Evolutionary conservation across 148 eudicot genomes (phyloP).

Genomic region (Nepenthes gracilis): DNA sequence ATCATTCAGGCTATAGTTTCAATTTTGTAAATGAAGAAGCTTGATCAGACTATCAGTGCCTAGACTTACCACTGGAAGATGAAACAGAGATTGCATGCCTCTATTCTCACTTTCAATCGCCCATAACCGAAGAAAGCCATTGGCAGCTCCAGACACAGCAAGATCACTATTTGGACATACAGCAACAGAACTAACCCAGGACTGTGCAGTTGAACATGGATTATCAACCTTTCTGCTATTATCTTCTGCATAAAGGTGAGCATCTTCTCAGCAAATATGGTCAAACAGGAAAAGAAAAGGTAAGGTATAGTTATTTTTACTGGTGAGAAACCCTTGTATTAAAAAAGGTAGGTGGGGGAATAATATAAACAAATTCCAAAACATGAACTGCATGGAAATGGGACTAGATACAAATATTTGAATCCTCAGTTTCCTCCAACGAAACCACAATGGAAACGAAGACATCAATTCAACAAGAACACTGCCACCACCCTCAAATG

Average conservation of each 20-base stretch:
- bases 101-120: slow-evolving; percentile 65
- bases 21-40: background rate
- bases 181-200: slow-evolving; percentile 82
- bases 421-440: too few species aligned
- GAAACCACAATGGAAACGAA: too few species aligned
- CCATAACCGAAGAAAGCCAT: slow-evolving; percentile 79
- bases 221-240: slow-evolving; percentile 15
- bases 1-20: too few species aligned
- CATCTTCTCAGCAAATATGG: background rate
- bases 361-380: too few species aligned
- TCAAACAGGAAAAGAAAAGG: background rate
- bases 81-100: slow-evolving; percentile 67
- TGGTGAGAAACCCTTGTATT: too few species aligned
- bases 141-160: slow-evolving; percentile 98
- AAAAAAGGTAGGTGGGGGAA: too few species aligned
- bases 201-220: slow-evolving; percentile 36
- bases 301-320: too few species aligned
- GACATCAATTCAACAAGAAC: too few species aligned
- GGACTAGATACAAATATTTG: too few species aligned
- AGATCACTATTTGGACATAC: slow-evolving; percentile 88
- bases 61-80: slow-evolving; percentile 64
- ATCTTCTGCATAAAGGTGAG: slow-evolving; percentile 25
- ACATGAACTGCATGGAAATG: too few species aligned
- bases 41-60: background rate
- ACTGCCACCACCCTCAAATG: too few species aligned